Conservation (phyloP, 805 yeast genomes). For the Metschnikowia aberdeeniae region DNA sequence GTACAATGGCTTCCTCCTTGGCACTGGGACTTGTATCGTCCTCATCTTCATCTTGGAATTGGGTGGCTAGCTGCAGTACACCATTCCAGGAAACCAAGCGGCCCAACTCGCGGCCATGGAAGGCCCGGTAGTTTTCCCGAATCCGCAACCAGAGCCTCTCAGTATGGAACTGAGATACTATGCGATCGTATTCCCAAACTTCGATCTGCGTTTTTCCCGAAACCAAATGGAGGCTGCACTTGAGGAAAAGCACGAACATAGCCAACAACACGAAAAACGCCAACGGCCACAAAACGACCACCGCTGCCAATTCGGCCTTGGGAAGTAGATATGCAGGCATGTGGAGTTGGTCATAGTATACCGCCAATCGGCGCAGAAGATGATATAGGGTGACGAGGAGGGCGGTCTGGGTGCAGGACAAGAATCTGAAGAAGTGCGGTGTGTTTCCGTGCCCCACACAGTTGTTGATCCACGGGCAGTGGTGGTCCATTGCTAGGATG, state of each 20-base stretch:
- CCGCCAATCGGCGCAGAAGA: slow-evolving; percentile 35
- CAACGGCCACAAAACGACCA: slow-evolving; percentile 51
- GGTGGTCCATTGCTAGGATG: slow-evolving; percentile 90
- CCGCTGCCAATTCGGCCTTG: slow-evolving; percentile 49
- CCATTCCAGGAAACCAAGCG: slow-evolving; percentile 45
- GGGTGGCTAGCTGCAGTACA: slow-evolving; percentile 12
- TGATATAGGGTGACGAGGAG: slow-evolving; percentile 45
- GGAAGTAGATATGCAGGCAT: slow-evolving; percentile 55
- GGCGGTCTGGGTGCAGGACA: slow-evolving; percentile 58
- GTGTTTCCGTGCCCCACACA: slow-evolving; percentile 79
- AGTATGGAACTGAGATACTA: slow-evolving; percentile 59
- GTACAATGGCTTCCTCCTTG: slow-evolving; percentile 19
- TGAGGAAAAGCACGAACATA: slow-evolving; percentile 52
- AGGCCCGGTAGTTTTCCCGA: slow-evolving; percentile 37
- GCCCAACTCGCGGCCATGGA: slow-evolving; percentile 43
- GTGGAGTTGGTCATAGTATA: slow-evolving; percentile 46
- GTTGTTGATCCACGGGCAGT: slow-evolving; percentile 88
- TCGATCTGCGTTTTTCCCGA: slow-evolving; percentile 88
- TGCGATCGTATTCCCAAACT: slow-evolving; percentile 85
- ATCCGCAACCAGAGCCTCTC: slow-evolving; percentile 52
- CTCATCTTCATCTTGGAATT: no score
- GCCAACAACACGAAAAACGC: slow-evolving; percentile 58
- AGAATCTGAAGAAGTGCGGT: slow-evolving; percentile 77
- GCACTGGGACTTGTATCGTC: neutral
- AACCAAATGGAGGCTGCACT: slow-evolving; percentile 56